These are phyloP conservation scores for Kuraishia hungarica DNA, from an alignment of 805 yeast species.

Conservation along the genomic window DNA sequence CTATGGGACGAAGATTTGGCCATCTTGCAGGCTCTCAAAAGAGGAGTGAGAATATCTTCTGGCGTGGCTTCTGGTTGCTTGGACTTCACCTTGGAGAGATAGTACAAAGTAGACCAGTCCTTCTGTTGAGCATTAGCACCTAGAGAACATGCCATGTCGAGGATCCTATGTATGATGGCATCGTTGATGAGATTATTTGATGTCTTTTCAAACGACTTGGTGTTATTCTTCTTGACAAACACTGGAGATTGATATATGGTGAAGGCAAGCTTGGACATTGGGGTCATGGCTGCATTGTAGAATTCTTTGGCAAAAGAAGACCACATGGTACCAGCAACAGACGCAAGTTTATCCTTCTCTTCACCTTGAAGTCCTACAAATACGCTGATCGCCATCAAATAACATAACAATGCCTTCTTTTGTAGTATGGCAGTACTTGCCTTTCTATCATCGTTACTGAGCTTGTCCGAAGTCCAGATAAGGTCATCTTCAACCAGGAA, in stretches of 20 bases:
- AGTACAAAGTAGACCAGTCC: constrained; percentile 58
- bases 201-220: constrained; percentile 12
- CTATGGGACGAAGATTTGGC: constrained; percentile 29
- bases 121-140: constrained; percentile 34
- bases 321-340: constrained; percentile 38
- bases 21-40: constrained; percentile 34
- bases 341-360: constrained; percentile 16
- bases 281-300: constrained; percentile 48
- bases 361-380: constrained; percentile 15
- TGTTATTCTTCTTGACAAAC: constrained; percentile 14
- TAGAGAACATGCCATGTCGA: constrained; percentile 33
- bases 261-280: constrained; percentile 59
- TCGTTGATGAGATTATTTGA: constrained; percentile 1
- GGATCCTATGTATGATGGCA: constrained; percentile 21
- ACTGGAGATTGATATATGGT: constrained; percentile 28
- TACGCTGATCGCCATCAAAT: constrained; percentile 59
- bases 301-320: constrained; percentile 47
- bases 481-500: constrained; percentile 80
- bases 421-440: constrained; percentile 54
- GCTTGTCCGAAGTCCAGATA: constrained; percentile 85
- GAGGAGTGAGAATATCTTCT: constrained; percentile 27
- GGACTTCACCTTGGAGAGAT: constrained; percentile 47
- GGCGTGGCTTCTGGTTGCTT: constrained; percentile 29
- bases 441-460: constrained; percentile 55
- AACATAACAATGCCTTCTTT: constrained; percentile 63